A percentile compares a stretch with the other conserved stretches of the same genome.
Conservation (phyloP, 306 rosid species). For the Cicer pinnatifidum region DNA sequence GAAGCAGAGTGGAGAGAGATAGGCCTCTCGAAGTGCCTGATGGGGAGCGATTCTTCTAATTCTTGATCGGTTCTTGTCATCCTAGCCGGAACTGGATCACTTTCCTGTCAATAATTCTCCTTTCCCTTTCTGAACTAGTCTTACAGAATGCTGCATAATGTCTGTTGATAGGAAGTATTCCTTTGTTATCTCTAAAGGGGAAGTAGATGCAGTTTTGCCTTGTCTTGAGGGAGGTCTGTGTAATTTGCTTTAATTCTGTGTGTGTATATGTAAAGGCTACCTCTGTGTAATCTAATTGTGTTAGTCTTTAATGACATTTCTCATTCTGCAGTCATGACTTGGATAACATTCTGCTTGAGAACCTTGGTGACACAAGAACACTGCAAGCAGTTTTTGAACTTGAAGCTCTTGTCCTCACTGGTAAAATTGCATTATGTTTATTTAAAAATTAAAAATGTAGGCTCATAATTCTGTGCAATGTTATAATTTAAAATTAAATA, state of each 20-base stretch:
- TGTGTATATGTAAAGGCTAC: background rate
- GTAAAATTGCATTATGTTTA: conserved; percentile 51
- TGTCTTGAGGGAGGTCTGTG: conserved; percentile 28
- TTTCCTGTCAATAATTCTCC: background rate
- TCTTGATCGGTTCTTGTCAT: background rate
- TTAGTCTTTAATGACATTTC: conserved; percentile 23
- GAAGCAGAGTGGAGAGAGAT: background rate
- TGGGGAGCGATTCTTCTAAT: background rate
- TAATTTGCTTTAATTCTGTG: background rate
- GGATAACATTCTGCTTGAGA: conserved; percentile 98
- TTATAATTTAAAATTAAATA: conserved; percentile 13
- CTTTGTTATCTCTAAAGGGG: conserved; percentile 21
- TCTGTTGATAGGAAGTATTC: conserved; percentile 7
- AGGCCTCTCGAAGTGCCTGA: background rate
- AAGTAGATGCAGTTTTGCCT: conserved; percentile 25
- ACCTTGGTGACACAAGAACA: conserved; percentile 88
- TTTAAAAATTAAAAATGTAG: conserved; percentile 2
- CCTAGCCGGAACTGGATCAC: background rate
- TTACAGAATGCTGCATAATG: conserved; percentile 4
- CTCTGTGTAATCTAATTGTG: background rate
- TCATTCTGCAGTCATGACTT: conserved; percentile 83
- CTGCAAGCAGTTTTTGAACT: conserved; percentile 95
- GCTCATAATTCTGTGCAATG: conserved; percentile 18
- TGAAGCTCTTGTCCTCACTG: conserved; percentile 97
- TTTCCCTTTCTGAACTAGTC: conserved; percentile 2